Evolutionary conservation across 2,329 filamentous ascomycete genomes (phyloP).

Genomic region (Penicillium digitatum): DNA sequence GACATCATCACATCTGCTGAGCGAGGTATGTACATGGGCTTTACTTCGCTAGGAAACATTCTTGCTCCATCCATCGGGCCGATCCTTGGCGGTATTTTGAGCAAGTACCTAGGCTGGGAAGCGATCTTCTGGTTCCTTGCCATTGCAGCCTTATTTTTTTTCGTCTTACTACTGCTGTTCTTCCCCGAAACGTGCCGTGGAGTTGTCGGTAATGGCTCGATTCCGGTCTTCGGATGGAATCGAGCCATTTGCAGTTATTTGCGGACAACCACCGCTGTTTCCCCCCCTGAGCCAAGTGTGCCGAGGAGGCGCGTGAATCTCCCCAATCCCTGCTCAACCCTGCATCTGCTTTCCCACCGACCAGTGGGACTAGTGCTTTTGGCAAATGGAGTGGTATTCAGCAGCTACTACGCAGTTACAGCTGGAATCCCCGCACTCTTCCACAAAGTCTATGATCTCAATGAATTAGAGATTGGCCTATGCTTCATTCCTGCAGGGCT

Average conservation of each 20-base stretch:
- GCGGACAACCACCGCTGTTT: neutral
- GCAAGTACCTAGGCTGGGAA: conserved; percentile 49
- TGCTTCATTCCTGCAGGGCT: conserved; percentile 31
- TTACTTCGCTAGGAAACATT: conserved; percentile 28
- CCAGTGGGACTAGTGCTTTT: conserved; percentile 32
- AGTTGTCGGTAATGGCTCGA: conserved; percentile 35
- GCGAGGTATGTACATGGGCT: conserved; percentile 43
- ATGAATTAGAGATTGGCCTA: conserved; percentile 42
- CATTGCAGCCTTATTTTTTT: conserved; percentile 37
- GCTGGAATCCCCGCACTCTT: conserved; percentile 46
- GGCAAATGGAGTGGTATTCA: conserved; percentile 42
- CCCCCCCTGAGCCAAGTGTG: neutral
- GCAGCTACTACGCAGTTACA: conserved; percentile 44
- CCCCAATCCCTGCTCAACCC: conserved; percentile 32
- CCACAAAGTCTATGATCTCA: conserved; percentile 41
- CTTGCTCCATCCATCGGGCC: conserved; percentile 50
- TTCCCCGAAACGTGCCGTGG: conserved; percentile 38
- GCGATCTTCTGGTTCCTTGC: conserved; percentile 54
- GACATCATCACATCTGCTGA: conserved; percentile 43
- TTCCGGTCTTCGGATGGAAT: conserved; percentile 29
- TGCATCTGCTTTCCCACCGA: conserved; percentile 33
- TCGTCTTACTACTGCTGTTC: conserved; percentile 22
- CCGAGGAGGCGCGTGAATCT: neutral
- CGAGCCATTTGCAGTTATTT: conserved; percentile 21
- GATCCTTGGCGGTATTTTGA: conserved; percentile 49